phyloP scores from a whole-genome alignment of 345 rosid species.

The Arabidopsis arenosa region DNA sequence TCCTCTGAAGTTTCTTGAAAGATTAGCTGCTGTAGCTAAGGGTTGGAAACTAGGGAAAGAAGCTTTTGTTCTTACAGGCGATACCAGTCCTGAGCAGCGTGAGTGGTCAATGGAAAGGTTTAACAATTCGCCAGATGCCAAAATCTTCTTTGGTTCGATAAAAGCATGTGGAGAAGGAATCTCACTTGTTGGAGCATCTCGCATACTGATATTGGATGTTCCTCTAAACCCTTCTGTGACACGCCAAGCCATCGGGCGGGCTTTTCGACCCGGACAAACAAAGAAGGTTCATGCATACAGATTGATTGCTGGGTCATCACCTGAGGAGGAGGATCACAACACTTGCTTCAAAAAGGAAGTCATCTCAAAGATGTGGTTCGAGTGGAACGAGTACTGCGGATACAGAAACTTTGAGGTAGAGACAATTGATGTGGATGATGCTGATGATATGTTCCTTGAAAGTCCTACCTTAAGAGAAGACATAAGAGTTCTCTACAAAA shows the following conservation, averaged over 20 bases:
- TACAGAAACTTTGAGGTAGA: slow-evolving; percentile 64
- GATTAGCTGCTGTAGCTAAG: slow-evolving; percentile 56
- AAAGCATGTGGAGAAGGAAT: slow-evolving; percentile 98
- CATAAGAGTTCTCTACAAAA: slow-evolving; percentile 65
- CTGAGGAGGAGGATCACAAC: slow-evolving; percentile 79
- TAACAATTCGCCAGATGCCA: slow-evolving; percentile 78
- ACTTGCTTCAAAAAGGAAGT: slow-evolving; percentile 86
- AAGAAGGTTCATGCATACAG: slow-evolving; percentile 87
- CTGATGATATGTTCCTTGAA: slow-evolving; percentile 70
- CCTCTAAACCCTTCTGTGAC: slow-evolving; percentile 97
- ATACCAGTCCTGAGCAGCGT: slow-evolving; percentile 69
- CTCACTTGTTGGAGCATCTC: slow-evolving; percentile 94
- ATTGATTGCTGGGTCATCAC: slow-evolving; percentile 80
- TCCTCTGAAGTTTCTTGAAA: slow-evolving; percentile 82
- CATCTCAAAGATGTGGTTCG: slow-evolving; percentile 95
- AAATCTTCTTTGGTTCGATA: slow-evolving; percentile 91
- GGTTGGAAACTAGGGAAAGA: slow-evolving; percentile 75
- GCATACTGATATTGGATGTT: slow-evolving; percentile 81
- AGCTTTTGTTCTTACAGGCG: slow-evolving; percentile 78
- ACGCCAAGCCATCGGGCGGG: slow-evolving; percentile 93
- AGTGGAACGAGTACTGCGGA: slow-evolving; percentile 88
- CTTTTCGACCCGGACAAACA: slow-evolving; percentile 87
- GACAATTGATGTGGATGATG: slow-evolving; percentile 59
- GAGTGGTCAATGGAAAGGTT: slow-evolving; percentile 85
- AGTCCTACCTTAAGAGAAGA: slow-evolving; percentile 64